A percentile compares a stretch with the other conserved stretches of the same genome.
phyloP scores from a whole-genome alignment of 2,329 filamentous ascomycete genomes.

The Claviceps spartinae region DNA sequence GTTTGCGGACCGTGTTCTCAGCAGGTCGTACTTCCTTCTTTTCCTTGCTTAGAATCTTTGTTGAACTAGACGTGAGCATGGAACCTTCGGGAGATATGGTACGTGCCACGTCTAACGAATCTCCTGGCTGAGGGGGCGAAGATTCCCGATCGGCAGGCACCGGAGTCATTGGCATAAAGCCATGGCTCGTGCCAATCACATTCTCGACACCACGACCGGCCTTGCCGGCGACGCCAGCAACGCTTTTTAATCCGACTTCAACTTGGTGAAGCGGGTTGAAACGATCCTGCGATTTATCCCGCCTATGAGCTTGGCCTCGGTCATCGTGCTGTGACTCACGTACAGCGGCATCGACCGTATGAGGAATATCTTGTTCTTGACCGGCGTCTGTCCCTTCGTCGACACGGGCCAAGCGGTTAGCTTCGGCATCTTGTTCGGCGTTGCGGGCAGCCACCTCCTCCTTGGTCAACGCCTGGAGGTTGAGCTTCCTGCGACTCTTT shows the following conservation, averaged over 20 bases:
- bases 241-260: constrained; percentile 34
- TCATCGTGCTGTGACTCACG: constrained; percentile 21
- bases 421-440: constrained; percentile 35
- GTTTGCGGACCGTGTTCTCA: constrained; percentile 40
- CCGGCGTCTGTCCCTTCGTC: constrained; percentile 36
- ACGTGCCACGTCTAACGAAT: constrained; percentile 21
- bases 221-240: constrained; percentile 28
- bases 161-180: constrained; percentile 28
- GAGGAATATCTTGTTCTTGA: constrained; percentile 38
- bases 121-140: constrained; percentile 9
- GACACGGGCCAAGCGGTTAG: constrained; percentile 35
- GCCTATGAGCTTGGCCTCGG: background rate
- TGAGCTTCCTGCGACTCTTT: constrained; percentile 39
- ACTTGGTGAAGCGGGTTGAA: constrained; percentile 30
- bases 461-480: constrained; percentile 36
- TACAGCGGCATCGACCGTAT: constrained; percentile 33
- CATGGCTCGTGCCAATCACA: constrained; percentile 41
- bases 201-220: constrained; percentile 36
- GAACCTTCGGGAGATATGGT: constrained; percentile 25
- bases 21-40: background rate
- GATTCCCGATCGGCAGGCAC: constrained; percentile 8
- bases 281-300: background rate
- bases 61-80: constrained; percentile 25
- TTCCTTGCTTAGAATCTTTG: constrained; percentile 9
- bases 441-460: constrained; percentile 33